A percentile compares a stretch with the other conserved stretches of the same genome.
phyloP scores from a whole-genome alignment of 164 flowering plant species.

The Hamamelis virginiana region DNA sequence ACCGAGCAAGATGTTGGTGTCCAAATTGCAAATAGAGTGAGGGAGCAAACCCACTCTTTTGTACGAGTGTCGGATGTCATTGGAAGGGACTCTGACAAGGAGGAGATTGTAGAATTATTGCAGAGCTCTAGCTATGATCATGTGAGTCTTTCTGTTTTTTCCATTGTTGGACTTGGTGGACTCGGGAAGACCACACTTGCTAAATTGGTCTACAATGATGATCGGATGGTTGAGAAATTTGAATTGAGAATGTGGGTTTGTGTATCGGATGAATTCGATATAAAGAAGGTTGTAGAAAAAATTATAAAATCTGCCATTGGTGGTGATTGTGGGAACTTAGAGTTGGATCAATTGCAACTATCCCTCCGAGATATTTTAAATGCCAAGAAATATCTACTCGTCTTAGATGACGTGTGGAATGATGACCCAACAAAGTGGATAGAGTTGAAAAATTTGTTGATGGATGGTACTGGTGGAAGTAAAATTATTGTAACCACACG shows the following conservation, averaged over 20 bases:
- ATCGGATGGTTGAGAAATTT: background rate
- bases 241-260: constrained; percentile 3
- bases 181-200: constrained; percentile 9
- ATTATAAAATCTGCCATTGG: no score
- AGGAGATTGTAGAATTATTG: background rate
- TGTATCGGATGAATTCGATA: background rate
- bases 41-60: background rate
- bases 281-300: no score
- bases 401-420: constrained; percentile 12
- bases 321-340: no score
- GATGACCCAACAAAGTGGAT: background rate
- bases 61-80: background rate
- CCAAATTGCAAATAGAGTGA: background rate
- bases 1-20: background rate
- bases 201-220: background rate
- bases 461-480: background rate
- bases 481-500: constrained; percentile 2
- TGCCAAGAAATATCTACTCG: background rate
- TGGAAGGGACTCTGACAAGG: constrained; percentile 3
- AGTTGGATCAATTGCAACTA: no score
- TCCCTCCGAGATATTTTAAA: background rate
- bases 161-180: constrained; percentile 15
- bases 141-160: constrained; percentile 1
- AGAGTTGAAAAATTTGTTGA: background rate
- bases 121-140: background rate